Conservation (phyloP, 371 early-diverging fungal genomes). For the Haplosporangium sp. region DNA sequence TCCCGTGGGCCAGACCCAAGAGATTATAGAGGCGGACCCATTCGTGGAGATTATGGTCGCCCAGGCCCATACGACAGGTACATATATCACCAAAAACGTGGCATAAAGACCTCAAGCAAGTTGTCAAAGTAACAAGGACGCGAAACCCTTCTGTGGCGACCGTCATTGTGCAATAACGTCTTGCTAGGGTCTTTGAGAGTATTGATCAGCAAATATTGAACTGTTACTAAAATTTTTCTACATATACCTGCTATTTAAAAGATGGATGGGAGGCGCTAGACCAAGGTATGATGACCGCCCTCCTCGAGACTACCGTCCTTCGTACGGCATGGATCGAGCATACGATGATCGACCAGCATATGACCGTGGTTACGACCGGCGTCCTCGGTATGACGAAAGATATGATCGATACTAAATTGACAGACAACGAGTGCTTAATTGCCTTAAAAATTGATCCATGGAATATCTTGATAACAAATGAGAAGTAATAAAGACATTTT, state of each 20-base stretch:
- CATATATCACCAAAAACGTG: slow-evolving; percentile 53
- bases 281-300: slow-evolving; percentile 48
- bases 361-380: slow-evolving; percentile 45
- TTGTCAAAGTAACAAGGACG: slow-evolving; percentile 18
- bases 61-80: slow-evolving; percentile 59
- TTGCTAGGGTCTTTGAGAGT: slow-evolving; percentile 3
- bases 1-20: slow-evolving; percentile 39
- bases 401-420: slow-evolving; percentile 60
- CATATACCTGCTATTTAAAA: background rate
- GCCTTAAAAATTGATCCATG: background rate
- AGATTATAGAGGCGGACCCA: slow-evolving; percentile 35
- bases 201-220: background rate
- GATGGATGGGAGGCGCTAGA: slow-evolving; percentile 40
- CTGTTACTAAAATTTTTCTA: background rate
- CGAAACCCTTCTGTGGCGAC: background rate
- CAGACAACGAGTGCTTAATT: background rate
- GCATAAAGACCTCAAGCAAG: slow-evolving; percentile 21
- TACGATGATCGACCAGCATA: slow-evolving; percentile 35
- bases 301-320: slow-evolving; percentile 44
- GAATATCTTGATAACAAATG: background rate
- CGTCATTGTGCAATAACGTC: slow-evolving; percentile 8
- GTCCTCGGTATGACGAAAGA: slow-evolving; percentile 55
- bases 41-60: slow-evolving; percentile 36
- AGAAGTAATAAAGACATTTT: too few species aligned
- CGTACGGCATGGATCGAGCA: slow-evolving; percentile 31